Conservation (phyloP, 352 stramenopile species). For the Phytophthora capsici region DNA sequence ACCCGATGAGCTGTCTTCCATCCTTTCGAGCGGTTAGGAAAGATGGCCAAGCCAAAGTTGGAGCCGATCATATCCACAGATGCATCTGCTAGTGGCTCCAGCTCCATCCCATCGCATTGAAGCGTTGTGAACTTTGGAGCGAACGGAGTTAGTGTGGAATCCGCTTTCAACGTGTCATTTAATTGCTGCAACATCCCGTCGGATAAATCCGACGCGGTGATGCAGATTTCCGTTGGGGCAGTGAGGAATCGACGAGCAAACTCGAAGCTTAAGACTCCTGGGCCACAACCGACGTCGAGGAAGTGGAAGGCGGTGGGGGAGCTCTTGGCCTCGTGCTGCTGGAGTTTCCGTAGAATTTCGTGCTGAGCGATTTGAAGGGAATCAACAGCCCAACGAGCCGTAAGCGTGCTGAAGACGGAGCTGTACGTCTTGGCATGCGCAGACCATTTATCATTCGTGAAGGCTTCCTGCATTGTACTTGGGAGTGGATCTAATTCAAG, state of each 20-base stretch:
- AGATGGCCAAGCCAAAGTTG: constrained; percentile 54
- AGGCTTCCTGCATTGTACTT: constrained; percentile 34
- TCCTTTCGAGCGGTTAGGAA: constrained; percentile 41
- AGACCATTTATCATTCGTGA: constrained; percentile 44
- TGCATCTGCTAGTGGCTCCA: constrained; percentile 36
- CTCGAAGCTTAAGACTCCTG: constrained; percentile 43
- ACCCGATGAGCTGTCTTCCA: constrained; percentile 43
- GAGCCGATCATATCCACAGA: constrained; percentile 51
- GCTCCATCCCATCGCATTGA: constrained; percentile 44
- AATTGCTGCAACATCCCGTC: constrained; percentile 50
- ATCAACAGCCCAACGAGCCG: constrained; percentile 28
- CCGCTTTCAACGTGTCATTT: constrained; percentile 26
- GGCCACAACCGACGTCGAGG: constrained; percentile 44
- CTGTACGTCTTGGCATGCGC: constrained; percentile 38
- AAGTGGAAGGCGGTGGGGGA: constrained; percentile 32
- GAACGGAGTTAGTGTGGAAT: constrained; percentile 25
- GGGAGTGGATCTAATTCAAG: background rate
- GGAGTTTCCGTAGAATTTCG: constrained; percentile 19
- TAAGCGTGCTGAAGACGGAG: constrained; percentile 29
- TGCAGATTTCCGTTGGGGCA: constrained; percentile 18
- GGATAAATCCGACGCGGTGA: constrained; percentile 52
- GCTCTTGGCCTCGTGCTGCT: constrained; percentile 28
- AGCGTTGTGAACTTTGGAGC: constrained; percentile 37
- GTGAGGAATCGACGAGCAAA: constrained; percentile 40
- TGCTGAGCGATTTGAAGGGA: constrained; percentile 40